Evolutionary conservation across 2,329 filamentous ascomycete genomes (phyloP).

Genomic region (Sclerotinia subarctica): DNA sequence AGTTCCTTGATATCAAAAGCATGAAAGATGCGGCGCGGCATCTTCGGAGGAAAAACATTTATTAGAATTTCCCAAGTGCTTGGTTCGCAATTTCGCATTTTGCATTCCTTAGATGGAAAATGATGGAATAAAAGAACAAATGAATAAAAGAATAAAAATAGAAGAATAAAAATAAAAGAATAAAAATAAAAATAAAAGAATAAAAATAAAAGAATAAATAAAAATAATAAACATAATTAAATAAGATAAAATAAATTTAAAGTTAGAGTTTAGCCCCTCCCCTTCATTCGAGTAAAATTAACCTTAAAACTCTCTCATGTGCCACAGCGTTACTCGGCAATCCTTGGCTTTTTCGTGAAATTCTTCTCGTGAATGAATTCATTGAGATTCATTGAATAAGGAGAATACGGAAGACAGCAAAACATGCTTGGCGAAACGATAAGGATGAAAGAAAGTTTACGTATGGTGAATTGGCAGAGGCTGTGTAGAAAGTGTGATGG

Average conservation of each 20-base stretch:
- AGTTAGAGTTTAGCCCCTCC: conserved; percentile 8
- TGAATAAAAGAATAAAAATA: neutral
- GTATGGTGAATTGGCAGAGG: neutral
- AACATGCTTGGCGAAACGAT: neutral
- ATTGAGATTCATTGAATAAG: neutral
- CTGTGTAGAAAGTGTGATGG: neutral
- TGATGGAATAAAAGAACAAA: neutral
- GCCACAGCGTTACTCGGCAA: neutral
- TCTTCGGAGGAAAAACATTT: neutral
- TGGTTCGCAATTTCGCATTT: neutral
- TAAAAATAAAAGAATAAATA: neutral
- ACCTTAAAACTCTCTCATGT: conserved; percentile 12
- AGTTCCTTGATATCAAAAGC: neutral
- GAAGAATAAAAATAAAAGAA: no score
- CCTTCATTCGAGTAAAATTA: conserved; percentile 11
- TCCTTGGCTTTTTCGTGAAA: neutral
- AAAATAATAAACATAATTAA: neutral
- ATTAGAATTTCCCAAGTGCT: neutral
- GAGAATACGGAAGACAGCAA: neutral
- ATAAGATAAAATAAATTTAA: neutral
- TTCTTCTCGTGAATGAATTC: neutral
- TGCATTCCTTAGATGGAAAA: neutral
- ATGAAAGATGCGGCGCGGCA: neutral
- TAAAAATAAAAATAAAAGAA: neutral
- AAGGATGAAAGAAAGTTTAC: neutral